phyloP scores from a whole-genome alignment of 2,329 filamentous ascomycete genomes.

The Thielaviopsis ethacetica region DNA sequence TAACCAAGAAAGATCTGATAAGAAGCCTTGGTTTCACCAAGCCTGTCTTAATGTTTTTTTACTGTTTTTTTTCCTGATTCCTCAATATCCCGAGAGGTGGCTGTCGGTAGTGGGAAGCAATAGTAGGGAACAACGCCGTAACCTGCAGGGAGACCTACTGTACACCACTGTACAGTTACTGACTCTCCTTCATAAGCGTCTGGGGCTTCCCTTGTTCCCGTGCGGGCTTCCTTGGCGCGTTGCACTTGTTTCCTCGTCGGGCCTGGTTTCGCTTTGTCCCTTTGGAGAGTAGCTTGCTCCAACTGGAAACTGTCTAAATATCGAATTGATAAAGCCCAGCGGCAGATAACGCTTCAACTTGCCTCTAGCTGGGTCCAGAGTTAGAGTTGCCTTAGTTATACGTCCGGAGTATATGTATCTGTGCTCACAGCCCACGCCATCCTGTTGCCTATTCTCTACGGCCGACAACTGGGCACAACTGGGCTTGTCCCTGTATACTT shows the following conservation, averaged over 20 bases:
- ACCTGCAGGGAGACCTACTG: too few relatives aligned
- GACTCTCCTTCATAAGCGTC: background rate
- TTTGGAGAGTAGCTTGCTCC: too few relatives aligned
- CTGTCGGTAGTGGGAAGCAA: background rate
- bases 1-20: background rate
- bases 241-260: background rate
- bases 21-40: background rate
- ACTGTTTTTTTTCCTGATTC: background rate
- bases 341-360: too few relatives aligned
- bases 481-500: background rate
- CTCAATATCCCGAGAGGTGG: background rate
- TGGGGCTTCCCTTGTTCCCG: background rate
- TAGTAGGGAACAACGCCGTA: too few relatives aligned
- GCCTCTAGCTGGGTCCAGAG: too few relatives aligned
- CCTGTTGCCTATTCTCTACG: background rate
- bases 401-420: too few relatives aligned
- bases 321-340: too few relatives aligned
- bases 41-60: background rate
- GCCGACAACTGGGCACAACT: background rate
- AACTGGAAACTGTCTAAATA: too few relatives aligned
- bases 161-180: too few relatives aligned
- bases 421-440: too few relatives aligned
- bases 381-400: too few relatives aligned
- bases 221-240: background rate
- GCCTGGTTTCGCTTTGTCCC: background rate